Base-by-base conservation (phyloP, 2,329 filamentous ascomycete genomes). In the Colletotrichum agaves region DNA sequence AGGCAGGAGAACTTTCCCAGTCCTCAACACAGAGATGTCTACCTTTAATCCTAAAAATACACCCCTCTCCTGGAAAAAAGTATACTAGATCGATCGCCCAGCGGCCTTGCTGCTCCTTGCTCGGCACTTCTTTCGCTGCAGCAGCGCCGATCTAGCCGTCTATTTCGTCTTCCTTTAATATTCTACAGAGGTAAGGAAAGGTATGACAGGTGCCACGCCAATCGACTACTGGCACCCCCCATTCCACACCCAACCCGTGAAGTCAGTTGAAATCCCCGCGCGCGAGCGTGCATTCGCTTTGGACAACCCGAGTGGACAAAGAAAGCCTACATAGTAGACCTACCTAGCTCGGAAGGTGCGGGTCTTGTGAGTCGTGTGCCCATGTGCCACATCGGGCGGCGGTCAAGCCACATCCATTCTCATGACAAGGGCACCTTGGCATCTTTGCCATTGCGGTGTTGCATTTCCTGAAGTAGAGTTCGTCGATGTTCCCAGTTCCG, bases 281-380 rank as follows among this genome's bases (percentile, higher is more conserved):
- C 43, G 53, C 35, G 52, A 55, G 61, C n/a, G 50, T 11, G 13
- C 6, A 6, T 27, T 27, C 4, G 4, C 5, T 27, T 27, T 27
- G 23, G 6, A 2, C 27, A 27, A n/a, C n/a, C n/a, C n/a, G n/a
- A 27, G 27, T 27, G 27, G 27, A n/a, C 19, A 33, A 7, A 6
- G 15, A 12, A 53, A 31, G 33, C 49, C 35, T 31, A n/a, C n/a
- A n/a, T n/a, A n/a, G n/a, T n/a, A 37, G 55, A 11, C 31, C 19
- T 5, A 11, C 19, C 17, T 49, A 11, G 12, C 17, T 33, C 17
- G 5, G 23, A 21, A 35, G 50, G 39, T 41, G 17, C 17, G 31
- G 58, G 63, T 61, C 53, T 49, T 59, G 65, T 68, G 65, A 53
- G 53, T 60, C 64, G 47, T 68, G 65, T 68, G 63, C 63, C 37